Conservation (phyloP, 306 rosid species). For the Acacia confusa region DNA sequence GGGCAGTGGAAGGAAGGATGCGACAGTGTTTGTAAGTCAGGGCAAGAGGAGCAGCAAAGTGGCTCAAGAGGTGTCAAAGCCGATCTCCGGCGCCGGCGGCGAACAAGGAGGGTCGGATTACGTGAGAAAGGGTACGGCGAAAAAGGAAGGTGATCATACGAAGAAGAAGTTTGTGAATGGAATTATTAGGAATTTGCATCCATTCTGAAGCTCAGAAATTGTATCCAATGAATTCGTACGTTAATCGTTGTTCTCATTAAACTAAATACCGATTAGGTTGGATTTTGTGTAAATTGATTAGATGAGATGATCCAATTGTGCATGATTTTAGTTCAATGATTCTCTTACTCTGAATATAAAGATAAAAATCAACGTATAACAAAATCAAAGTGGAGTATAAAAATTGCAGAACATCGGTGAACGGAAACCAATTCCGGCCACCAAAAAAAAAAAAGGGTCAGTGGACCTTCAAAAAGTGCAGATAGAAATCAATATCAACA, state of each 20-base stretch:
- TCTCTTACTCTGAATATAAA: neutral
- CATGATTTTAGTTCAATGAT: neutral
- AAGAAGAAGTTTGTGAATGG: slow-evolving; percentile 66
- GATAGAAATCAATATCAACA: neutral
- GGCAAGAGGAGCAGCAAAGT: slow-evolving; percentile 30
- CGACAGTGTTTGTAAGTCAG: slow-evolving; percentile 30
- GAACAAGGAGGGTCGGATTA: neutral
- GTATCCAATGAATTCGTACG: neutral
- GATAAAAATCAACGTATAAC: neutral
- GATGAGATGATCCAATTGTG: neutral
- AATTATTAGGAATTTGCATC: slow-evolving; percentile 61
- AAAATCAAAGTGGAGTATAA: neutral
- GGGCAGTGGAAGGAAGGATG: slow-evolving; percentile 38
- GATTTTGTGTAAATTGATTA: neutral
- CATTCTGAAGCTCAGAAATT: slow-evolving; percentile 44
- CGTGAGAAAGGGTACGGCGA: neutral
- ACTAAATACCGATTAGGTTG: neutral
- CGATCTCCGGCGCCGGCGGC: neutral
- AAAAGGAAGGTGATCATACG: slow-evolving; percentile 35
- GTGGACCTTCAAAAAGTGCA: neutral
- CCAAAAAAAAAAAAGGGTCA: neutral
- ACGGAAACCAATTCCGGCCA: neutral
- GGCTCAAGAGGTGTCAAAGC: slow-evolving; percentile 21
- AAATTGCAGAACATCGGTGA: neutral
- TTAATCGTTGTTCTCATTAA: neutral